Evolutionary conservation across 1,139 yeast species (phyloP).

Genomic region (Taiozyma sp.): DNA sequence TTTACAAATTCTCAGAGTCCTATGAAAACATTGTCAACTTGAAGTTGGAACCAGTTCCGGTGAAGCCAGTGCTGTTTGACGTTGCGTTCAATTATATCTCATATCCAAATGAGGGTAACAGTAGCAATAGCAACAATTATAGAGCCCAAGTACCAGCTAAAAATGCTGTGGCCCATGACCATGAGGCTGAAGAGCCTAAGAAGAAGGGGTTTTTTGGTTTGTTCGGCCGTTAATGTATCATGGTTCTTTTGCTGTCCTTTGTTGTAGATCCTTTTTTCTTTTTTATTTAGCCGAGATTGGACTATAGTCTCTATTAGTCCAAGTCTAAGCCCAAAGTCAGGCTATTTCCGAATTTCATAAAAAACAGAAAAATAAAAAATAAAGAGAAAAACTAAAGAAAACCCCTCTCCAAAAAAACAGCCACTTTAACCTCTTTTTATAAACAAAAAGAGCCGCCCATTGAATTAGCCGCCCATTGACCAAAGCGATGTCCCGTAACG

Average conservation of each 20-base stretch:
- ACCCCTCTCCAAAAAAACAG: too few species aligned
- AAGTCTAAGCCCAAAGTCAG: too few species aligned
- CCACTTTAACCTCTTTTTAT: too few species aligned
- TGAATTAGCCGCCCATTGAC: too few species aligned
- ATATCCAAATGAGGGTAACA: slow-evolving; percentile 26
- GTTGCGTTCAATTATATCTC: slow-evolving; percentile 77
- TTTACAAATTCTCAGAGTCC: slow-evolving; percentile 7
- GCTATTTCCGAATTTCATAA: too few species aligned
- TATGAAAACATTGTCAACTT: slow-evolving; percentile 13
- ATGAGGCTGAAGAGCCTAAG: slow-evolving; percentile 20
- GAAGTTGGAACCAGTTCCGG: slow-evolving; percentile 45
- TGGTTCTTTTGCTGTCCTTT: background rate
- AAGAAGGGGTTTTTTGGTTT: slow-evolving; percentile 45
- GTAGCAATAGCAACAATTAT: background rate
- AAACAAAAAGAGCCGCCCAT: too few species aligned
- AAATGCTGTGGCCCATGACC: background rate
- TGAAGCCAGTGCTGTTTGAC: slow-evolving; percentile 88
- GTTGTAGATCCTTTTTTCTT: too few species aligned
- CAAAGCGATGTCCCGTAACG: slow-evolving; percentile 26
- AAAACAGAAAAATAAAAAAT: too few species aligned
- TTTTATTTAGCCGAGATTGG: background rate
- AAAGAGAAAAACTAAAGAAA: too few species aligned
- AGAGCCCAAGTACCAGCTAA: background rate
- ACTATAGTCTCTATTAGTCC: too few species aligned
- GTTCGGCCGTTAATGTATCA: slow-evolving; percentile 29